These are phyloP conservation scores for Theileria orientalis DNA, from an alignment of 169 alveolate genomes.

Conservation along the genomic window DNA sequence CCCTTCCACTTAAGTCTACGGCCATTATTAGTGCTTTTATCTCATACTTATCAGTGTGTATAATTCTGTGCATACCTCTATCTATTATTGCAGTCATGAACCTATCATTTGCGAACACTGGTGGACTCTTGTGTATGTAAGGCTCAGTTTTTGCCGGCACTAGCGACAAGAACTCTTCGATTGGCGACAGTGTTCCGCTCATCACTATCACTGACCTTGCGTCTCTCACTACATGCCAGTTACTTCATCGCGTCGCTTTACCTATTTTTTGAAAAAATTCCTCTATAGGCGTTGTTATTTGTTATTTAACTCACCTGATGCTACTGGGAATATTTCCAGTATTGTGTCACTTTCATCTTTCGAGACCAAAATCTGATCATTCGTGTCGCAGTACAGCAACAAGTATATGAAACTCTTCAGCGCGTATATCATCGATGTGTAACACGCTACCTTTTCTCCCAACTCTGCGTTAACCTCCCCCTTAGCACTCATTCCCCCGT, in stretches of 20 bases:
- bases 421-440: constrained; percentile 20
- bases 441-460: not conserved
- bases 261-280: constrained; percentile 33
- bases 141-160: constrained; percentile 29
- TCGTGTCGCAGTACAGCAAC: constrained; percentile 19
- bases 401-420: constrained; percentile 32
- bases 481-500: no score
- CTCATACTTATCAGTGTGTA: not conserved
- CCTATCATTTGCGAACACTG: constrained; percentile 35
- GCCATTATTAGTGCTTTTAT: not conserved
- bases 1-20: constrained; percentile 34
- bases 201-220: constrained; percentile 51
- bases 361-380: constrained; percentile 41
- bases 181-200: constrained; percentile 67
- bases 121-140: constrained; percentile 41
- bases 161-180: constrained; percentile 45
- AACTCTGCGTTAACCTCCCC: no score
- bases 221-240: constrained; percentile 6
- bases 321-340: constrained; percentile 33
- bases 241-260: not conserved
- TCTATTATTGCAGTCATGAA: constrained; percentile 32
- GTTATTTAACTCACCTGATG: constrained; percentile 31
- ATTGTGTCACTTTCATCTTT: not conserved
- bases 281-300: not conserved
- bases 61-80: constrained; percentile 16